A percentile compares a stretch with the other conserved stretches of the same genome.
These are phyloP conservation scores for Aureobasidium sp. DNA, from an alignment of 2,329 filamentous ascomycete species.

Conservation along the genomic window DNA sequence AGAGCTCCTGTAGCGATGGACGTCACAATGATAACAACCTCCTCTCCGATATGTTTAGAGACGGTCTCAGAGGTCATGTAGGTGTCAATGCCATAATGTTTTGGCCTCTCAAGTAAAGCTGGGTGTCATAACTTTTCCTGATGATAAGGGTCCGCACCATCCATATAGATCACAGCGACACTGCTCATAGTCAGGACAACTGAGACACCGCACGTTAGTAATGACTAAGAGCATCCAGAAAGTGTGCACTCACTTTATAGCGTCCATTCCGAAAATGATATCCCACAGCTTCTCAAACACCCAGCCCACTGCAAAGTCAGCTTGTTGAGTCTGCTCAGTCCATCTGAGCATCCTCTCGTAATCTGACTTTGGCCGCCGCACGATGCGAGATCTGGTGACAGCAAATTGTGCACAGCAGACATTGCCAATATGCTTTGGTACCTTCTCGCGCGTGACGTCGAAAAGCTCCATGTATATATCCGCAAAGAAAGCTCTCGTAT, in stretches of 20 bases:
- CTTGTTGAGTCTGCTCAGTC: background rate
- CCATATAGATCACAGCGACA: background rate
- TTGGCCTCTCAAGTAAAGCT: background rate
- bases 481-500: background rate
- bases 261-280: background rate
- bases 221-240: background rate
- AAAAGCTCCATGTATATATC: background rate
- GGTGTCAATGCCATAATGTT: no score
- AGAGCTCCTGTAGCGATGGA: background rate
- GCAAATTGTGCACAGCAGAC: background rate
- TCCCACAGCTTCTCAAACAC: background rate
- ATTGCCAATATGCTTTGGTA: background rate
- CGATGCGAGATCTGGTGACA: background rate
- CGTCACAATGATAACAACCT: background rate
- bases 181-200: background rate
- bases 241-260: background rate
- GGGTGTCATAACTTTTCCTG: background rate
- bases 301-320: background rate
- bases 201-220: background rate
- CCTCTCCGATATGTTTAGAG: background rate
- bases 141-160: background rate
- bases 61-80: background rate
- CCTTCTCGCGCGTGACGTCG: background rate
- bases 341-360: background rate
- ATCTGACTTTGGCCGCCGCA: background rate